phyloP scores from a whole-genome alignment of 495 filamentous ascomycete genomes.

The Aspergillus sclerotiicarbonarius region DNA sequence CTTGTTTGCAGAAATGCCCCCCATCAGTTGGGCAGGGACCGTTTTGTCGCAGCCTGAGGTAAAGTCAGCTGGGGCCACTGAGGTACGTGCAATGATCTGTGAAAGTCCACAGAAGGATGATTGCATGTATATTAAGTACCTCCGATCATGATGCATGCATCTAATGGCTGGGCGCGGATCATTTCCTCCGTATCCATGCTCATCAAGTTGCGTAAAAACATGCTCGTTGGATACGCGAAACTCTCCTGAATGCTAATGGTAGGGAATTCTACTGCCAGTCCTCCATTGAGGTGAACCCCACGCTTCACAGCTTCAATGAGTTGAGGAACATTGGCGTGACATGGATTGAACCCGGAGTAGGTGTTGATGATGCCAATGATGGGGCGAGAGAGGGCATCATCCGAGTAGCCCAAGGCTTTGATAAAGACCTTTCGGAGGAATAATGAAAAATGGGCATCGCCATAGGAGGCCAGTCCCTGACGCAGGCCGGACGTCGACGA shows the following conservation, averaged over 20 bases:
- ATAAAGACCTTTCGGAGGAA: constrained; percentile 71
- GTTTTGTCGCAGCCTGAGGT: constrained; percentile 65
- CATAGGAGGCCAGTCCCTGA: constrained; percentile 63
- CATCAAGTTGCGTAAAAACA: constrained; percentile 68
- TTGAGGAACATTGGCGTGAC: constrained; percentile 65
- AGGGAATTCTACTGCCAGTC: constrained; percentile 63
- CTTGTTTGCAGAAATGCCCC: constrained; percentile 67
- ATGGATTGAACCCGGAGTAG: constrained; percentile 64
- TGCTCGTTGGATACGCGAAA: constrained; percentile 64
- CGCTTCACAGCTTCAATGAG: constrained; percentile 64
- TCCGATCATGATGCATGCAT: constrained; percentile 63
- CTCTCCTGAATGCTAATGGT: constrained; percentile 65
- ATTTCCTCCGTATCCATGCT: constrained; percentile 74
- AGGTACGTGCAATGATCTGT: too few relatives aligned
- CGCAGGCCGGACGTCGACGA: constrained; percentile 51
- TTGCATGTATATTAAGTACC: constrained; percentile 38
- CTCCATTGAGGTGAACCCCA: constrained; percentile 59
- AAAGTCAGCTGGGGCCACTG: too few relatives aligned
- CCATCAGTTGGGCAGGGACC: constrained; percentile 66
- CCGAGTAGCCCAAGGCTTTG: constrained; percentile 65
- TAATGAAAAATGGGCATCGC: constrained; percentile 66
- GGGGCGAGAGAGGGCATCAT: constrained; percentile 62
- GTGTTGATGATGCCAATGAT: constrained; percentile 69
- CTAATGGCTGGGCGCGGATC: constrained; percentile 62
- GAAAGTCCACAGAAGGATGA: too few relatives aligned